Evolutionary conservation across 148 eudicot species (phyloP).

Genomic region (Hydrangea macrophylla): DNA sequence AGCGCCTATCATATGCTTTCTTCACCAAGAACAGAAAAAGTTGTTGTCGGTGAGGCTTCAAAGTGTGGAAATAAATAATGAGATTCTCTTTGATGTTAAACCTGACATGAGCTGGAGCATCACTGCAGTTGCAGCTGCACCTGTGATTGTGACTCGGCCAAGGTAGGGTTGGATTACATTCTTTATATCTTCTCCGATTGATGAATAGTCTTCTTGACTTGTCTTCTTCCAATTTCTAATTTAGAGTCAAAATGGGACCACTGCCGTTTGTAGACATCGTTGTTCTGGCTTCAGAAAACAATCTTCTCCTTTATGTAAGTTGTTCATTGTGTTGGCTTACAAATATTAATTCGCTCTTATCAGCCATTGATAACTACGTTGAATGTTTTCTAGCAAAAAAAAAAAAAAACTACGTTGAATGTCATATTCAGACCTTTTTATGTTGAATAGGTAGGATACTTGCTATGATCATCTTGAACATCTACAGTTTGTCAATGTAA

Average conservation of each 20-base stretch:
- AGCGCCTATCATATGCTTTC: constrained; percentile 74
- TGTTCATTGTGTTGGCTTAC: not conserved
- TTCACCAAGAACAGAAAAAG: constrained; percentile 87
- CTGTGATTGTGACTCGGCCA: constrained; percentile 79
- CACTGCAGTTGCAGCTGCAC: constrained; percentile 88
- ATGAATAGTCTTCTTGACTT: not conserved
- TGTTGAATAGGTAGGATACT: no score
- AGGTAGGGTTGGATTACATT: constrained; percentile 39
- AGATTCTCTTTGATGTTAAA: constrained; percentile 64
- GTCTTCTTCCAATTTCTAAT: constrained; percentile 7
- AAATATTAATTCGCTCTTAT: not conserved
- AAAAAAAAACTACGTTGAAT: no score
- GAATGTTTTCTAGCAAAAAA: no score
- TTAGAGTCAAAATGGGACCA: constrained; percentile 57
- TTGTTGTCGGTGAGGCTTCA: constrained; percentile 71
- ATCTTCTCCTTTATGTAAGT: constrained; percentile 85
- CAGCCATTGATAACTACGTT: not conserved
- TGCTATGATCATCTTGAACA: no score
- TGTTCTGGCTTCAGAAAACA: constrained; percentile 66
- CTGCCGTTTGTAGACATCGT: constrained; percentile 70
- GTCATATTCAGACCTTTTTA: no score
- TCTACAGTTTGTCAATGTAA: no score
- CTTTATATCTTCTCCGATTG: constrained; percentile 10
- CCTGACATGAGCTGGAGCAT: constrained; percentile 93
- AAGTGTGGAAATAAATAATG: constrained; percentile 56